Conservation (phyloP, 2,329 filamentous ascomycete species). For the Metarhizium humberi region DNA sequence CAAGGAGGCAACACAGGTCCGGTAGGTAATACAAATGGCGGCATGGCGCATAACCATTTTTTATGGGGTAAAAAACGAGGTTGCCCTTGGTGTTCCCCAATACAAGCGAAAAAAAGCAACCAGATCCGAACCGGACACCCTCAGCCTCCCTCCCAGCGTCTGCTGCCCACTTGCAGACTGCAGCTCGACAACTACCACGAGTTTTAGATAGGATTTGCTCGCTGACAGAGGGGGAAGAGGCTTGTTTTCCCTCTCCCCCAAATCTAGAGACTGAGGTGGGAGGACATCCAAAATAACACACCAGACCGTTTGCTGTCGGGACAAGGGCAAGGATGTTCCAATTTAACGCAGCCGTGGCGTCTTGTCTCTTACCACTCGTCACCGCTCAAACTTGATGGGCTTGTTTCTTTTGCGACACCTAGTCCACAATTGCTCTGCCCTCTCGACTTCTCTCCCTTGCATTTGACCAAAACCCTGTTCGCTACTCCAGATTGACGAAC, state of each 20-base stretch:
- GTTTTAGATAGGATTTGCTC: too few relatives aligned
- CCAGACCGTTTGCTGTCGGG: background rate
- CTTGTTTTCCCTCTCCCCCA: too few relatives aligned
- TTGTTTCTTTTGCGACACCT: slow-evolving; percentile 1
- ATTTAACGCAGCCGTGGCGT: background rate
- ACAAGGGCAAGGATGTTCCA: background rate
- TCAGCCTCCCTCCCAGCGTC: too few relatives aligned
- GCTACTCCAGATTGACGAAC: background rate
- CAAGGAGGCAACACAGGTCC: too few relatives aligned
- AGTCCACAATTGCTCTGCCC: background rate
- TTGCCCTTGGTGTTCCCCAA: too few relatives aligned
- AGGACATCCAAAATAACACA: background rate
- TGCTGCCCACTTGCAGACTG: too few relatives aligned
- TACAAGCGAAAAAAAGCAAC: too few relatives aligned
- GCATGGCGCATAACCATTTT: background rate
- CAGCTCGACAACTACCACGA: too few relatives aligned
- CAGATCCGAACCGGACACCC: too few relatives aligned
- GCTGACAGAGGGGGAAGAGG: too few relatives aligned
- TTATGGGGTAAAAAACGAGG: background rate
- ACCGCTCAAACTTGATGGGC: background rate
- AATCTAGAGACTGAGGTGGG: too few relatives aligned
- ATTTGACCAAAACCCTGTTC: background rate
- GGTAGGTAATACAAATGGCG: too few relatives aligned
- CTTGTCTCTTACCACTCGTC: background rate
- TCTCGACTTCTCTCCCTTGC: slow-evolving; percentile 5